phyloP scores from a whole-genome alignment of 2,329 filamentous ascomycete genomes.

The Paramyrothecium roridum region DNA sequence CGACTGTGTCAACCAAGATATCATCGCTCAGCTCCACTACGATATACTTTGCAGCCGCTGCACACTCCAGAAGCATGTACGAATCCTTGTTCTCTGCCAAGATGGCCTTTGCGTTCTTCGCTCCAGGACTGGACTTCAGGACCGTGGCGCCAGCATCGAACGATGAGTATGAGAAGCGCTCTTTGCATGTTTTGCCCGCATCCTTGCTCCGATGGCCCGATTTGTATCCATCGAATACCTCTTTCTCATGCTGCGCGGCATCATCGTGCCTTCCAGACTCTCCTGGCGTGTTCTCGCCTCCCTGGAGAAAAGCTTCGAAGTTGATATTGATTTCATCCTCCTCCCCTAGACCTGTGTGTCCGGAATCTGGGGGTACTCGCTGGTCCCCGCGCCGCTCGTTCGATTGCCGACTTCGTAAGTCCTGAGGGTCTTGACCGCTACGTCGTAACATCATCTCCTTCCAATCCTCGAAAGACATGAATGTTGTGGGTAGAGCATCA shows the following conservation, averaged over 20 bases:
- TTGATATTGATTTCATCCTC: constrained; percentile 75
- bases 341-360: constrained; percentile 77
- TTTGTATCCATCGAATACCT: constrained; percentile 46
- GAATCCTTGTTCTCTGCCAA: constrained; percentile 97
- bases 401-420: constrained; percentile 62
- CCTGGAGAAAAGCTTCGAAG: constrained; percentile 38
- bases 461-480: constrained; percentile 98
- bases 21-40: constrained; percentile 91
- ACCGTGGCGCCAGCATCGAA: constrained; percentile 96
- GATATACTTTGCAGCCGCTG: constrained; percentile 83
- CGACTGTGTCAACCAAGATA: constrained; percentile 85
- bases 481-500: constrained; percentile 43
- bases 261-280: constrained; percentile 12
- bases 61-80: constrained; percentile 95
- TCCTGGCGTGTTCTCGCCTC: constrained; percentile 9
- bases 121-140: constrained; percentile 81
- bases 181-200: constrained; percentile 95
- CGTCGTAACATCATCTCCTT: constrained; percentile 89
- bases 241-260: constrained; percentile 33
- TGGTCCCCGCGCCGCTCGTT: constrained; percentile 45
- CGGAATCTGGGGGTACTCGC: constrained; percentile 56
- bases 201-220: constrained; percentile 75
- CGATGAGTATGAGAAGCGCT: constrained; percentile 94
- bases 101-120: constrained; percentile 84
- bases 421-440: constrained; percentile 68